A percentile compares a stretch with the other conserved stretches of the same genome.
Evolutionary conservation across 768 basidiomycete genomes (phyloP).

Genomic region (Russula vinacea): DNA sequence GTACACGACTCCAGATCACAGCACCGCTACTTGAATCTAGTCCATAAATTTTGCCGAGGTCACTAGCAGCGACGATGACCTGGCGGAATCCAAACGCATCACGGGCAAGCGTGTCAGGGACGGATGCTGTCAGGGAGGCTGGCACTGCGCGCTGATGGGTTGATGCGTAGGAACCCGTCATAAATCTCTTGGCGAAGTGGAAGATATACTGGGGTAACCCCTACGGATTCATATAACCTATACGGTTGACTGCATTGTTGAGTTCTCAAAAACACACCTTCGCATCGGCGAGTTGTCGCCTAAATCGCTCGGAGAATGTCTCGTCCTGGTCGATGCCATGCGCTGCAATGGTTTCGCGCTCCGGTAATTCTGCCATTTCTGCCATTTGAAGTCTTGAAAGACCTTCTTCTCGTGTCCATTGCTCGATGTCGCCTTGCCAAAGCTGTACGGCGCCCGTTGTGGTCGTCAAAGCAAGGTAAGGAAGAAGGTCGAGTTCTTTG

Average conservation of each 20-base stretch:
- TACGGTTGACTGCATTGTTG: background rate
- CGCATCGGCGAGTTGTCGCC: slow-evolving; percentile 56
- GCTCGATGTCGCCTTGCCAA: slow-evolving; percentile 57
- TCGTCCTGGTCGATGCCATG: slow-evolving; percentile 42
- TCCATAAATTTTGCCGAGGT: slow-evolving; percentile 73
- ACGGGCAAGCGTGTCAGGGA: slow-evolving; percentile 46
- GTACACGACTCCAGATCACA: slow-evolving; percentile 74
- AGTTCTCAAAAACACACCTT: slow-evolving; percentile 44
- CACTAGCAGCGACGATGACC: slow-evolving; percentile 68
- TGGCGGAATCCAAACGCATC: slow-evolving; percentile 88
- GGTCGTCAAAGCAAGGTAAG: slow-evolving; percentile 57
- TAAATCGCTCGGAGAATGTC: slow-evolving; percentile 48
- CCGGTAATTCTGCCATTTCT: slow-evolving; percentile 77
- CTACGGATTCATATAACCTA: slow-evolving; percentile 37
- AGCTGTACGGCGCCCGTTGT: slow-evolving; percentile 75
- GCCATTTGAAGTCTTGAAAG: slow-evolving; percentile 61
- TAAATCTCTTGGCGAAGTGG: slow-evolving; percentile 68
- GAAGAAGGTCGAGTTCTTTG: slow-evolving; percentile 37
- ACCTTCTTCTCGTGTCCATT: slow-evolving; percentile 82
- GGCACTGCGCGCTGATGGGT: slow-evolving; percentile 39
- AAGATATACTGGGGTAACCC: slow-evolving; percentile 66
- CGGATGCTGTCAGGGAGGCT: slow-evolving; percentile 37
- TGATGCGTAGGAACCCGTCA: slow-evolving; percentile 61
- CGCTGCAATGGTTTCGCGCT: slow-evolving; percentile 43
- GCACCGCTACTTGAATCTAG: slow-evolving; percentile 76